phyloP scores from a whole-genome alignment of 257 asterid genomes.

The Solanum etuberosum region DNA sequence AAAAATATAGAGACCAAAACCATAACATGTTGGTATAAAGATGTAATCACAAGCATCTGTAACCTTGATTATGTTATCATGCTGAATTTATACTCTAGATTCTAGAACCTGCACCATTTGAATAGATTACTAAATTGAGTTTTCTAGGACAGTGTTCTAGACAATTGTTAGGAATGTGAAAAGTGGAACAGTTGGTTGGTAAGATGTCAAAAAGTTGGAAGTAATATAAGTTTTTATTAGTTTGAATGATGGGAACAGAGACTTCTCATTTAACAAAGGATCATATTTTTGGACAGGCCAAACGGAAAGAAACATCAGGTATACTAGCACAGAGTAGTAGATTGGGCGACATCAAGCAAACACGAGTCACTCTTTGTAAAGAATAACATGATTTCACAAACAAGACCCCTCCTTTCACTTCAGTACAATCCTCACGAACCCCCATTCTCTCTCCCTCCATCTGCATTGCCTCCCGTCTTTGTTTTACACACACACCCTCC shows the following conservation, averaged over 20 bases:
- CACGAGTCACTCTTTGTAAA: background rate
- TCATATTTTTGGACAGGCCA: background rate
- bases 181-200: background rate
- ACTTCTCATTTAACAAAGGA: background rate
- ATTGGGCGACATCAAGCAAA: background rate
- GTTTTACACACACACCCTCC: background rate
- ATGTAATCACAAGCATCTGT: background rate
- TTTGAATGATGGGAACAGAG: background rate
- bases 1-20: background rate
- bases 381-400: background rate
- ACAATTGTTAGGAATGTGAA: background rate
- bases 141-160: background rate
- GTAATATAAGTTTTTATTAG: background rate
- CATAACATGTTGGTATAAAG: background rate
- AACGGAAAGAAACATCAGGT: background rate
- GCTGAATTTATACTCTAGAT: background rate
- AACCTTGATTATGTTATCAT: background rate
- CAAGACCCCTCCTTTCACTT: background rate
- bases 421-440: background rate
- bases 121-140: background rate
- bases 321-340: background rate
- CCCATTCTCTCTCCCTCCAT: background rate
- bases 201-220: background rate
- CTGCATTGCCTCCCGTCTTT: background rate
- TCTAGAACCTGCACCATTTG: background rate